Base-by-base conservation (phyloP, 345 rosid genomes). In the Boechera stricta region DNA sequence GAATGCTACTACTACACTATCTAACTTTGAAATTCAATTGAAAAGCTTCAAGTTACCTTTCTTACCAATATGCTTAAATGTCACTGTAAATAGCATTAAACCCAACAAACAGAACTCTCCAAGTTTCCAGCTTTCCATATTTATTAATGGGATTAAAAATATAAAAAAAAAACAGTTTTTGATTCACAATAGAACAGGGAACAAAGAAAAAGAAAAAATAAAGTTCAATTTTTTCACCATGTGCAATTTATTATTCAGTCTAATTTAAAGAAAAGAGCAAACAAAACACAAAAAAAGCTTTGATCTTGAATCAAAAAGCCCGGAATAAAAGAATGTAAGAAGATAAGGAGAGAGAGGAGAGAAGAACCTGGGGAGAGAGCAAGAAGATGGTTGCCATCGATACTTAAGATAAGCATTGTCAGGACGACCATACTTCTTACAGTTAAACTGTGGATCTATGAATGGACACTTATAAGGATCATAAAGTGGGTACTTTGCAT, bases 381-480 rank as follows among this genome's bases (percentile, higher is more conserved):
- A 91, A 77, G 64, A 57, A 5, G 18, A 24, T 18, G 98, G 98
- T 76, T 89, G 91, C 97, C 98, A 94, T 72, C 98, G 78, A 54
- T 85, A 90, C 10, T 75, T 80, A 48, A 90, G 94, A 64, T 91
- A 94, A 60, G 64, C 73, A n/a, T 53, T 85, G 74, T 91, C 97
- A 3, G 91, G 89, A 35, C 98, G 97, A 41, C 97, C 97, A 26
- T 84, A 94, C 71, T 90, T 87, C 53, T 81, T 73, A 83, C 98
- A 94, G 67, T 94, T 87, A 62, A 86, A 94, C 69, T 94, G 94
- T 78, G 87, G 88, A 69, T 90, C 90, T 67, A 94, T 83, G 76
- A 81, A 85, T 1, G 95, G 95, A 56, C 98, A 94, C 7, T 78
- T 55, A 0, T 93, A 72, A 52, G 98, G 85, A 65, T 88, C 63